Evolutionary conservation across 192 early-diverging fungal species (phyloP), one percentile per base, ranked within the genome.

Genomic region (Lunasporangiospora selenospora): DNA sequence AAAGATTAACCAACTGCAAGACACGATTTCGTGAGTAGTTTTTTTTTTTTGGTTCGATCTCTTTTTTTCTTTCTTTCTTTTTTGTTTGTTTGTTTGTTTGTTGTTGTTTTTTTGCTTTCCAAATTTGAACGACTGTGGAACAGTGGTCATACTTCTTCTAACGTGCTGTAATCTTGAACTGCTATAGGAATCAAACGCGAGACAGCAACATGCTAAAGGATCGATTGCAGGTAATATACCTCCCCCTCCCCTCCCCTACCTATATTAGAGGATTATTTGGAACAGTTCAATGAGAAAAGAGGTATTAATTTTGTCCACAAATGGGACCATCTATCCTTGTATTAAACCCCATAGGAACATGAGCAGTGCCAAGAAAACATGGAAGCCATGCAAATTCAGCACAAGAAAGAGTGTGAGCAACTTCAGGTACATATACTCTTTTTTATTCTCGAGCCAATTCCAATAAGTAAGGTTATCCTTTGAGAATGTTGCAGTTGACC

Each of bases 1-100:
- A 40, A 73, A 73, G 43, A 30, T 73, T 4, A 73, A 61, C 48
- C 69, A 73, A 23, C 61, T 73, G 26, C 69, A 73, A 41, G 69
- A 63, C 37, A 73, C 61, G 9, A 73, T 73, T 31, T 32, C 69
- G 69, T 73, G 53, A 16, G 60, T 62, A 6, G 10, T 18, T 0
- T 31, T 12, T 12, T 23, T 24, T 10, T 39, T 16, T 40, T 54
- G 36, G 3, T n/a, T n/a, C n/a, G n/a, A n/a, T n/a, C n/a, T n/a
- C n/a, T n/a, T n/a, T n/a, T n/a, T n/a, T n/a, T n/a, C n/a, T n/a
- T n/a, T n/a, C n/a, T n/a, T n/a, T n/a, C n/a, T n/a, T n/a, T n/a
- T n/a, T n/a, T n/a, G n/a, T n/a, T n/a, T n/a, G n/a, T n/a, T n/a
- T n/a, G n/a, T n/a, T n/a, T n/a, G n/a, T n/a, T n/a, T n/a, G n/a